Evolutionary conservation across 78 protist genomes (phyloP), one percentile per base, ranked within the genome.

Genomic region (Dictyostelium brefeldianum): DNA sequence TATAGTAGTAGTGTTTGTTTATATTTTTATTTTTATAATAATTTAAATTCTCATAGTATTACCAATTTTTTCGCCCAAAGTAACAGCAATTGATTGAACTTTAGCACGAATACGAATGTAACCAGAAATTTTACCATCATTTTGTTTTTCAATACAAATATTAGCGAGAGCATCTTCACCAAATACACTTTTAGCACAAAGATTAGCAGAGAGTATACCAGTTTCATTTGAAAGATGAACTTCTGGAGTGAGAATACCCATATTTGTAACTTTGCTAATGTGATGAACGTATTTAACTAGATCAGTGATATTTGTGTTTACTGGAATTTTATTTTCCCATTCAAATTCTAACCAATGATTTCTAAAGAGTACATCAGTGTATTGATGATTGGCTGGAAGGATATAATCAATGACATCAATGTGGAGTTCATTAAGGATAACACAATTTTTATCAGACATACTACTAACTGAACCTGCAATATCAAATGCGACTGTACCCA

Each of bases 331-430:
- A 97, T 98, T 98, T 94, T 98, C 99, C 99, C 99, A 98, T 81
- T 98, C 99, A 53, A 98, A 98, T 89, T 98, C 99, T 47, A 96
- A 92, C 99, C 99, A 98, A 99, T 98, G 98, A 11, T 57, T 14
- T 22, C 99, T 89, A 96, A 98, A 98, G 31, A 91, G 71, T 18
- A 51, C 54, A 57, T 95, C 97, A 5, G 97, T 59, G 81, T 94
- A 90, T n/a, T 22, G 73, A 90, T 98, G 97, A 69, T 50, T 9
- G 2, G 98, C 97, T 7, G 99, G 99, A n/a, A 46, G 50, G 79
- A 98, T 97, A 95, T 98, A 98, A 89, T 98, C 99, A 97, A 98
- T 97, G 65, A 98, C 97, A 87, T 98, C 99, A 62, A 98, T 97
- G 94, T 96, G 98, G 51, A 98, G 91, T 89, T 97, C 98, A 81